Base-by-base conservation (phyloP, 345 rosid species). In the Aethionema arabicum region DNA sequence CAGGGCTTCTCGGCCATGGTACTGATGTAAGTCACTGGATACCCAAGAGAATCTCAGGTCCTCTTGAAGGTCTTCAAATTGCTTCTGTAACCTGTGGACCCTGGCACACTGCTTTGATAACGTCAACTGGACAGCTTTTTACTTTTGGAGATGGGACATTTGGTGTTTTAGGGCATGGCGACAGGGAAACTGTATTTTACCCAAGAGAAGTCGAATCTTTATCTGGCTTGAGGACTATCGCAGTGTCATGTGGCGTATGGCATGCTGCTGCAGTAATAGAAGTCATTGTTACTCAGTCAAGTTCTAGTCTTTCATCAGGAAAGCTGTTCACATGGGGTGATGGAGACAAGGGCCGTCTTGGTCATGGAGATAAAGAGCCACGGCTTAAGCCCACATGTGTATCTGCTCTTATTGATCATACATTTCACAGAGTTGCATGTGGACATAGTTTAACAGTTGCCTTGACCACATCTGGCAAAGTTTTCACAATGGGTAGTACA, bases 321-420 rank as follows among this genome's bases (percentile, higher is more conserved):
- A 92, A 84, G 75, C 76, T 92, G 60, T 92, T 92, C 76, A 92
- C 98, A 21, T 92, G 98, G 98, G 98, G 98, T 42, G 98, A 92
- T 69, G 97, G 98, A 40, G 98, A 92, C 73, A 92, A 92, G 72
- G 73, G 74, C 63, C 88, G 97, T 48, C 95, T 92, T 63, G 98
- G 98, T 60, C 98, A 92, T 74, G 97, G 95, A 32, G 97, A 92
- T 61, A 92, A 85, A 79, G 96, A 89, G 73, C 71, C 96, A 58
- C 83, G 85, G 59, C 85, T 89, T 50, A 74, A 89, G 67, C 98
- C 98, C 36, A 89, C 98, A 12, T 92, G 98, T 64, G 91, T 92
- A 52, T 88, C 91, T 41, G 80, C 93, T 61, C 78, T 89, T 48
- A 83, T 89, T 67, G 98, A 92, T 66, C 77, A 83, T 66, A 75